A percentile compares a stretch with the other conserved stretches of the same genome.
Conservation (phyloP, 2,329 filamentous ascomycete genomes). For the Pseudopyricularia javanii region DNA sequence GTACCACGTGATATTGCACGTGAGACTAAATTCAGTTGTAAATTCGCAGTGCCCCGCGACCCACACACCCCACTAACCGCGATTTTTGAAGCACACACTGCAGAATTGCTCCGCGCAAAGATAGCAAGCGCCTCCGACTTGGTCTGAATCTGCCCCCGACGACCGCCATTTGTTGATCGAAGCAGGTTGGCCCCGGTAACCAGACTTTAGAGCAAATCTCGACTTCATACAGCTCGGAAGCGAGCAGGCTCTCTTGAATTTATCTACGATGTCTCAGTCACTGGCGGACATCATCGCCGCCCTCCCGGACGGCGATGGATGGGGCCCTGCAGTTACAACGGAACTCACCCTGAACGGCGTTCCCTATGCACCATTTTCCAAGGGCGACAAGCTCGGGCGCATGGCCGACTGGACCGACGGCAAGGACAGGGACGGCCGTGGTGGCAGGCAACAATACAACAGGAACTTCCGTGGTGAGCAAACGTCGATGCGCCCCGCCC, state of each 20-base stretch:
- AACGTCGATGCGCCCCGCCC: neutral
- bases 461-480: constrained; percentile 76
- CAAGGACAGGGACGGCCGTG: constrained; percentile 66
- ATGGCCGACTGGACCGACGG: constrained; percentile 99
- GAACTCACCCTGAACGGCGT: constrained; percentile 90
- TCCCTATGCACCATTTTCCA: constrained; percentile 95
- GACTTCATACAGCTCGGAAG: neutral
- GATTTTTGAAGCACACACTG: neutral
- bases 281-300: constrained; percentile 54
- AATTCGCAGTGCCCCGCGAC: neutral
- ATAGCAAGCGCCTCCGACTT: neutral
- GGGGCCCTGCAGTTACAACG: constrained; percentile 73
- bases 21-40: neutral
- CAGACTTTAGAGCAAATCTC: neutral
- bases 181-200: neutral
- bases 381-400: constrained; percentile 94
- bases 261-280: constrained; percentile 6
- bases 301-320: constrained; percentile 65
- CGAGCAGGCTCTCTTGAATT: neutral
- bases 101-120: neutral
- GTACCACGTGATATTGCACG: neutral
- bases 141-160: neutral
- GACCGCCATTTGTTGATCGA: neutral
- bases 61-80: neutral
- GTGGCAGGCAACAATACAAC: constrained; percentile 80